Evolutionary conservation across 2,329 filamentous ascomycete genomes (phyloP).

Genomic region (Fusarium citri): DNA sequence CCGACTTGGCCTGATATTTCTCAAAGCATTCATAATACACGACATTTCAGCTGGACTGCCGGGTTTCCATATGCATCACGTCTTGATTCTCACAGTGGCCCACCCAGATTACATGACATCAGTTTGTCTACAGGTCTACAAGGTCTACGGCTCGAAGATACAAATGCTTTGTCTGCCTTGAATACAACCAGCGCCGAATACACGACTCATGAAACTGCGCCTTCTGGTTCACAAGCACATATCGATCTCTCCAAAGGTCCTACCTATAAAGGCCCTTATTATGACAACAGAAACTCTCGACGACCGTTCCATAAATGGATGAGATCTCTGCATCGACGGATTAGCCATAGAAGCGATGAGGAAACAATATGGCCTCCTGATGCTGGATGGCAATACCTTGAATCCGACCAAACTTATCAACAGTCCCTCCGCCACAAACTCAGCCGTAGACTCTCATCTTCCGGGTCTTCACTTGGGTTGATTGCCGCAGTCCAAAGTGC

Average conservation of each 20-base stretch:
- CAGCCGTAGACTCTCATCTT: constrained; percentile 69
- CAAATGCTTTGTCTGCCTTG: constrained; percentile 53
- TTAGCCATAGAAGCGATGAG: constrained; percentile 56
- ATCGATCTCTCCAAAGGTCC: constrained; percentile 37
- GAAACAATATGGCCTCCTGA: constrained; percentile 10
- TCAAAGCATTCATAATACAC: constrained; percentile 54
- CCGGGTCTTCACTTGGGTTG: constrained; percentile 81
- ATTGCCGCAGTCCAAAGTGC: constrained; percentile 85
- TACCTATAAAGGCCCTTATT: constrained; percentile 12
- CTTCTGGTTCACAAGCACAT: constrained; percentile 43
- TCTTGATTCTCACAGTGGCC: constrained; percentile 2
- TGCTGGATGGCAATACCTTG: constrained; percentile 19
- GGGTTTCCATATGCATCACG: constrained; percentile 20
- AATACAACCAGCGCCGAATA: constrained; percentile 50
- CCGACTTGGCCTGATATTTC: constrained; percentile 51
- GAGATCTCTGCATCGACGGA: constrained; percentile 72
- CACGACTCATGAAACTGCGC: constrained; percentile 2
- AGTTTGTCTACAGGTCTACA: constrained; percentile 47
- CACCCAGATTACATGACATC: constrained; percentile 47
- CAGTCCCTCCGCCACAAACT: constrained; percentile 22
- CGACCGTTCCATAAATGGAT: constrained; percentile 79
- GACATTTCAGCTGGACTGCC: constrained; percentile 54
- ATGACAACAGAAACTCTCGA: constrained; percentile 31
- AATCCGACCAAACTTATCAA: constrained; percentile 2
- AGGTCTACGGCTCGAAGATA: constrained; percentile 43